phyloP scores from a whole-genome alignment of 352 stramenopile genomes.

The Halophytophthora batemanensis region DNA sequence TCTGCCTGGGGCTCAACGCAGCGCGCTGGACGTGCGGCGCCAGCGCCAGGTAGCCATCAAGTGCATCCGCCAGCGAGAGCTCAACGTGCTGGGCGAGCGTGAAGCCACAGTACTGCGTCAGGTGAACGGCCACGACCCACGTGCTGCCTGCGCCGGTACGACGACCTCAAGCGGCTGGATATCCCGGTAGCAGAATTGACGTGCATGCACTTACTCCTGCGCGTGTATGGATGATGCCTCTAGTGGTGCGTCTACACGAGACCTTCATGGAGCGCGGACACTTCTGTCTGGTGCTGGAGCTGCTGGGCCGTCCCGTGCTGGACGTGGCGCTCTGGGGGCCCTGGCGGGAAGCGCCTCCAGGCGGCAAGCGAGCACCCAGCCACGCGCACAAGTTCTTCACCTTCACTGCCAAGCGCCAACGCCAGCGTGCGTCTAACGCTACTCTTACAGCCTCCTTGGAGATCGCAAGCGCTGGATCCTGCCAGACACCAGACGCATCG shows the following conservation, averaged over 20 bases:
- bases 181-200: too few species aligned
- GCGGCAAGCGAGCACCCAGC: conserved; percentile 7
- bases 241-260: conserved; percentile 53
- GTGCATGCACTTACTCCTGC: too few species aligned
- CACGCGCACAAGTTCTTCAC: conserved; percentile 23
- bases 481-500: conserved; percentile 7
- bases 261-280: conserved; percentile 52
- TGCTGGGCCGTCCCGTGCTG: conserved; percentile 80
- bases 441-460: conserved; percentile 28
- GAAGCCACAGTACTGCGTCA: conserved; percentile 45
- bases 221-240: neutral
- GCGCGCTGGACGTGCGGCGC: conserved; percentile 44
- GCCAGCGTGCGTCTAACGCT: conserved; percentile 53
- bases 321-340: conserved; percentile 93
- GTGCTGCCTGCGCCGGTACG: conserved; percentile 37
- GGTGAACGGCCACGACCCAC: conserved; percentile 36
- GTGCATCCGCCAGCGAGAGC: conserved; percentile 42
- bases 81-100: conserved; percentile 55
- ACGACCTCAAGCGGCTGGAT: too few species aligned
- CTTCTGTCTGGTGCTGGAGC: conserved; percentile 69
- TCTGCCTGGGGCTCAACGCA: conserved; percentile 7
- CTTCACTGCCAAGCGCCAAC: conserved; percentile 10
- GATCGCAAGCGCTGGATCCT: neutral
- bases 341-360: conserved; percentile 90
- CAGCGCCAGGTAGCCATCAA: conserved; percentile 65